Base-by-base conservation (phyloP, 306 rosid genomes). In the Malus sylvestris region DNA sequence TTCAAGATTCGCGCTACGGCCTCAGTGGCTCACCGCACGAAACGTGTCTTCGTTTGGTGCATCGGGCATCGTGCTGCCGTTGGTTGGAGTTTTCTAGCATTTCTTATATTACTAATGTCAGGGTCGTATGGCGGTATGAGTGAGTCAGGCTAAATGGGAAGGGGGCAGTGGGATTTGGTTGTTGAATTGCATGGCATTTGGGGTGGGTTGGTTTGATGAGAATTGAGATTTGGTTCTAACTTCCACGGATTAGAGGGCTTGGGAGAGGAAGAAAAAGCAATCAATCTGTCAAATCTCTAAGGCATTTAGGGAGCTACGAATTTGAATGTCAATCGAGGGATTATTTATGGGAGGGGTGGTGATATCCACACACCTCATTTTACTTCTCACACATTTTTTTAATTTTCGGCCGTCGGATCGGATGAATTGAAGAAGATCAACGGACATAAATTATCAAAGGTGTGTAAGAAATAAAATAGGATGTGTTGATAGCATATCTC, bases 31-130 rank as follows among this genome's bases (percentile, higher is more conserved):
- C n/a, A 65, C 60, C 4, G 55, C 64, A 76, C 45, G 73, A 85
- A 75, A 83, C 81, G 81, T 80, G 82, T 79, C 76, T 0, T n/a
- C 1, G 11, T 25, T 23, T 20, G 33, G 11, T 18, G 33, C 75
- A 76, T 81, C 70, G 76, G 72, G 10, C 33, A 59, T 67, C 25
- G 83, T 6, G 42, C 3, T 23, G 2, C 32, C 71, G 8, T 18
- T 51, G 20, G 55, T 29, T 66, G 77, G 58, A 46, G 19, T 33
- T 45, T 76, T 71, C 27, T 35, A 35, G 40, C 40, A 35, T 35
- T 35, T 35, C 8, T 35, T 6, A 35, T 35, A 5, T 35, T 35
- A 35, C 40, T 35, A 35, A 66, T 20, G 45, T 18, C 44, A 8
- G 19, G 44, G 12, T 60, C 55, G 55, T 49, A 15, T 15, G 55